Base-by-base conservation (phyloP, 106 monocot genomes). In the Dendrobium nobile region DNA sequence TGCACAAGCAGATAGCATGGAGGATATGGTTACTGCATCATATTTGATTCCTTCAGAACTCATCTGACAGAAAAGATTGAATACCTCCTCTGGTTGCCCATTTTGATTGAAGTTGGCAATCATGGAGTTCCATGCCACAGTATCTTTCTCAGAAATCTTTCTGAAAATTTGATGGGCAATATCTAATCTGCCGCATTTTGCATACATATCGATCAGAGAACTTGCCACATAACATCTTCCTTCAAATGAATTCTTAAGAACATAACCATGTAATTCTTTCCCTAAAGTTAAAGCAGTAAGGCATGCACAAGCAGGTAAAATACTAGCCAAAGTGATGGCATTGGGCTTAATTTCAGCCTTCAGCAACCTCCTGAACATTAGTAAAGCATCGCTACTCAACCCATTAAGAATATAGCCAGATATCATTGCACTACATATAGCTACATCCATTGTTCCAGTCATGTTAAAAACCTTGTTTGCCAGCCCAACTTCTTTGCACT, bases 91-190 rank as follows among this genome's bases (percentile, higher is more conserved):
- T 31, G 88, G 92, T 55, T 91, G 80, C 4, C 89, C 91, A 81
- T 99, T 99, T 78, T 95, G 98, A 19, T 82, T 75, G 55, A 91
- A 88, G 79, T 87, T 94, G 79, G 90, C 77, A 67, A 98, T 94
- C 88, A 98, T 94, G 20, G 98, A 94, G 80, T 98, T 98, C 98
- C 98, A 99, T 51, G 90, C 82, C 11, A 99, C 81, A 6, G 83
- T 28, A 86, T 99, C 91, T 75, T 76, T 99, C 17, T 83, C 75
- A 59, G 80, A 75, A 61, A 90, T 93, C 54, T 77, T 87, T n/a
- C 22, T 59, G 78, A 99, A 99, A 48, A 95, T 84, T 65, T 80
- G 65, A 77, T 90, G 48, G 48, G 88, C 85, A 75, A 90, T 83
- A 47, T 95, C 93, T 47, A 99, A 75, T 54, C 92, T 89, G 6